Base-by-base conservation (phyloP, 2,329 filamentous ascomycete genomes). In the Microdochium nivale region DNA sequence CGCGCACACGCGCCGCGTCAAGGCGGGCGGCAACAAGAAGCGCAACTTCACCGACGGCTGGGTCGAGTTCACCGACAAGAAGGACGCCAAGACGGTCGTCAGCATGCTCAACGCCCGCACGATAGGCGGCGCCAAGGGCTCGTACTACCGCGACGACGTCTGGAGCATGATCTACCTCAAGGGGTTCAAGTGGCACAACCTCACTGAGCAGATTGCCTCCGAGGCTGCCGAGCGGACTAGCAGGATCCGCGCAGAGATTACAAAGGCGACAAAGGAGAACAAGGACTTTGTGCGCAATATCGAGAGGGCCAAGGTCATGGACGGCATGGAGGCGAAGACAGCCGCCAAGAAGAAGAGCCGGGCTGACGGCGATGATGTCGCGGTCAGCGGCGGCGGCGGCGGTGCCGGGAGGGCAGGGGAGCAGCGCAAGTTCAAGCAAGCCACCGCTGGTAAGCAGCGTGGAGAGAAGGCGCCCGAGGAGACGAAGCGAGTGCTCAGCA, bases 151-250 rank as follows among this genome's bases (percentile, higher is more conserved):
- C 60, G 89, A 95, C 65, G 89, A 95, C 65, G 78, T 95, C 46
- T 95, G 89, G 89, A 91, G 87, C 60, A 72, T 94, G 56, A 78
- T 87, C 54, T 95, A 95, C 63, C 71, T 95, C 55, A 86, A 81
- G 56, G 88, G 87, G 1, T 92, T 94, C 72, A 94, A 92, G 68
- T 95, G 89, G 89, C 74, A 79, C 56, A 75, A 84, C 60, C 67
- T 84, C 56, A 90, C 86, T 52, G 86, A 88, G 66, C 86, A 91
- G 70, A 90, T 92, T 58, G 78, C 86, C 40, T 79, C 85, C 25
- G 89, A 95, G 73, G 89, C 91, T 64, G 88, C 88, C 4, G 88
- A 92, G 69, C 73, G 88, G 53, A 78, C 83, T 51, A 86, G 84
- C 60, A 78, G 88, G 60, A 81, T 94, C 78, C 74, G 87, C 53